Evolutionary conservation across 2,329 filamentous ascomycete species (phyloP).

Genomic region (Aotearoamyces nothofagi): DNA sequence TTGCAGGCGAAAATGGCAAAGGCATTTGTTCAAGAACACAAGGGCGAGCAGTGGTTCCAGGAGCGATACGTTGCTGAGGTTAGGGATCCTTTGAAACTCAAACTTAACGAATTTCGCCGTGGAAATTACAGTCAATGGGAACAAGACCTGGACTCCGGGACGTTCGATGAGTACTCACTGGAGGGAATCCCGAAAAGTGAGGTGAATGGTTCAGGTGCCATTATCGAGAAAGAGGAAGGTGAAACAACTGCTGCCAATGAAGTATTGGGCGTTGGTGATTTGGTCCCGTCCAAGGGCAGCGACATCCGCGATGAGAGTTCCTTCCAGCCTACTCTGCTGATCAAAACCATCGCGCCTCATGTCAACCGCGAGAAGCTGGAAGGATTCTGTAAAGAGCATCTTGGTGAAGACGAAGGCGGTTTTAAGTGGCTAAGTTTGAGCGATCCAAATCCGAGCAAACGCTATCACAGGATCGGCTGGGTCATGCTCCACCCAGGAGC

Average conservation of each 20-base stretch:
- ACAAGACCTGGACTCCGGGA: constrained; percentile 66
- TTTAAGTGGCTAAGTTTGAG: constrained; percentile 94
- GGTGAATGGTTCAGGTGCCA: constrained; percentile 69
- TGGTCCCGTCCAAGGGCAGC: constrained; percentile 69
- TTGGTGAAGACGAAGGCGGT: constrained; percentile 79
- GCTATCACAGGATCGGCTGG: constrained; percentile 96
- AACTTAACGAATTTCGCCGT: constrained; percentile 67
- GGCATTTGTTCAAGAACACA: constrained; percentile 80
- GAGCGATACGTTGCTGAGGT: constrained; percentile 84
- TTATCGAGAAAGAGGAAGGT: constrained; percentile 89
- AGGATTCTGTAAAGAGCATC: constrained; percentile 83
- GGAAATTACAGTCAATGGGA: constrained; percentile 78
- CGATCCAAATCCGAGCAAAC: constrained; percentile 91
- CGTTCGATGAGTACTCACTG: constrained; percentile 87
- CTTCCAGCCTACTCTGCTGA: constrained; percentile 80
- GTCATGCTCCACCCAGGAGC: constrained; percentile 80
- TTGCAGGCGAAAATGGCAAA: constrained; percentile 69
- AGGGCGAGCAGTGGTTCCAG: constrained; percentile 94
- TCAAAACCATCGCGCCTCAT: constrained; percentile 95
- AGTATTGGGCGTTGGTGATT: constrained; percentile 80
- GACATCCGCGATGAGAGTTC: constrained; percentile 83
- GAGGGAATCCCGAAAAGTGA: constrained; percentile 92
- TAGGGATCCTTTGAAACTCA: constrained; percentile 55
- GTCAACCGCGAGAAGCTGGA: constrained; percentile 90
- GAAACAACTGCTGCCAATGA: constrained; percentile 86